Evolutionary conservation across 768 basidiomycete species (phyloP), one percentile per base, ranked within the genome.

Genomic region (Termitomyces heimii): DNA sequence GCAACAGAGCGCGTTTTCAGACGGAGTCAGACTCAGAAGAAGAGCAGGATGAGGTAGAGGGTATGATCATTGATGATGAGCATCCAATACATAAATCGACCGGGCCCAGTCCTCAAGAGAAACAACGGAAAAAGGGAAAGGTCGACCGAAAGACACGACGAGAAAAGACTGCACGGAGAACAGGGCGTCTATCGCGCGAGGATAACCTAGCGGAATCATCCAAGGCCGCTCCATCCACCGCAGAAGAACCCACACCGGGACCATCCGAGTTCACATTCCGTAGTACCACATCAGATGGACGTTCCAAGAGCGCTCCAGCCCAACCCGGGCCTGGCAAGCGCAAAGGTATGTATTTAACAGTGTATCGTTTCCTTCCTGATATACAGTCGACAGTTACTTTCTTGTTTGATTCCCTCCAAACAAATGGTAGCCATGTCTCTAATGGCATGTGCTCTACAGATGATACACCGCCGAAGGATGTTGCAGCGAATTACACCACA

Each of bases 21-120:
- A 49, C 32, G 20, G 56, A 57, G 42, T 35, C 55, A 16, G 56
- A 57, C 46, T 48, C 56, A 18, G 69, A 69, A 49, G 71, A 72
- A 31, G 75, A 73, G 37, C 75, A 80, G 57, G 74, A 73, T 18
- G 80, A 82, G 57, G 76, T 82, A 13, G 77, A 80, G 54, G 73
- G 75, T 43, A 83, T 86, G 79, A 60, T 80, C 6, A 63, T 80
- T 16, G 74, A 76, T 49, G 77, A 80, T 57, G 67, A 48, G 18
- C 39, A 43, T 13, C 43, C 29, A 42, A 52, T 47, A 8, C 51
- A 56, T 18, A 70, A 65, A 32, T 66, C 66, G 8, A 53, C 65
- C 54, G 64, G 57, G 42, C 60, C 58, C 54, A 64, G 60, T 44
- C 57, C 44, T 61, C 55, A 31, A 65, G 56, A 69, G 63, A 39